phyloP scores from a whole-genome alignment of 768 basidiomycete species.

The Russula abietina region DNA sequence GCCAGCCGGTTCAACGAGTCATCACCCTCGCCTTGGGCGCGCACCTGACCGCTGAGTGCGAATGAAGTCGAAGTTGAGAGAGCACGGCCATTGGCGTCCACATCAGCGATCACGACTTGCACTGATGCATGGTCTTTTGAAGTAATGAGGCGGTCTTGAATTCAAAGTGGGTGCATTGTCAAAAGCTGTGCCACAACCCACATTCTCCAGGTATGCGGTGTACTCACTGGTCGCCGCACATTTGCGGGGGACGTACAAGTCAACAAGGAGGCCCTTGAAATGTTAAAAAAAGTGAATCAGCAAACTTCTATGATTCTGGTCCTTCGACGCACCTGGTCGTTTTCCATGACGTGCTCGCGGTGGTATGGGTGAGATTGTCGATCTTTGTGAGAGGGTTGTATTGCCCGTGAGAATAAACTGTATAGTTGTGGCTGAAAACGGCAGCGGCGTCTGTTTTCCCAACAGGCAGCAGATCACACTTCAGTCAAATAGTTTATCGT shows the following conservation, averaged over 20 bases:
- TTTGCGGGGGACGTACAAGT: conserved; percentile 99
- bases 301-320: not conserved
- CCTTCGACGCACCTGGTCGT: conserved; percentile 66
- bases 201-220: not conserved
- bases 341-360: conserved; percentile 61
- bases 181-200: not conserved
- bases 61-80: conserved; percentile 79
- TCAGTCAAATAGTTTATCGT: no score
- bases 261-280: conserved; percentile 88
- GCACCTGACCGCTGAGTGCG: conserved; percentile 89
- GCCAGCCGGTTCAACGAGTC: conserved; percentile 95
- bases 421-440: conserved; percentile 21
- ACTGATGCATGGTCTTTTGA: conserved; percentile 99
- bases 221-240: conserved; percentile 93
- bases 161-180: conserved; percentile 8
- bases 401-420: conserved; percentile 11
- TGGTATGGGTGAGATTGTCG: not conserved
- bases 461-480: no score
- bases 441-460: no score
- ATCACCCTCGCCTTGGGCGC: conserved; percentile 93
- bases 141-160: conserved; percentile 89
- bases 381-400: not conserved
- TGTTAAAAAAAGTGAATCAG: not conserved
- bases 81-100: conserved; percentile 83
- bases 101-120: conserved; percentile 91